Evolutionary conservation across 164 flowering plant genomes (phyloP).

Genomic region (Santalum album): DNA sequence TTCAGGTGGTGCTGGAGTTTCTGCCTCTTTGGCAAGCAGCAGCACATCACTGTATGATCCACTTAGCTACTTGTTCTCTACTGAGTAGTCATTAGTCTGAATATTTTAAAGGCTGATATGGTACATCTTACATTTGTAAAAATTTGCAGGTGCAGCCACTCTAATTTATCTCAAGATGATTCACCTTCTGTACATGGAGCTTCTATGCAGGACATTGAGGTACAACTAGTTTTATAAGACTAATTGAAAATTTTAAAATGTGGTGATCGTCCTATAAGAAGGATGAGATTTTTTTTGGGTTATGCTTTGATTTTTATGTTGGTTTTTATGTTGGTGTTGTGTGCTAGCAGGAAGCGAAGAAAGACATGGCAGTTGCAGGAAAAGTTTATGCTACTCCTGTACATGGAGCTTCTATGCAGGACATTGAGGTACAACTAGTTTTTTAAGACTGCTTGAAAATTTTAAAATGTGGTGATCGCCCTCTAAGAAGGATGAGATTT

Average conservation of each 20-base stretch:
- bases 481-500: not conserved
- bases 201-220: no score
- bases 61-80: conserved; percentile 1
- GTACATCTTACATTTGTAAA: not conserved
- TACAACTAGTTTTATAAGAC: no score
- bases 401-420: conserved; percentile 56
- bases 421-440: conserved; percentile 58
- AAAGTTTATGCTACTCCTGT: no score
- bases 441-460: not conserved
- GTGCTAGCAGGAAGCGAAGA: no score
- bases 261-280: no score
- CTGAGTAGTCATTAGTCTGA: not conserved
- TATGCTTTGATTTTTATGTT: no score
- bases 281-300: no score
- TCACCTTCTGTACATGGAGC: conserved; percentile 18
- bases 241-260: no score
- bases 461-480: not conserved
- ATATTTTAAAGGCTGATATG: not conserved
- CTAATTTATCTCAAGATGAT: conserved; percentile 29
- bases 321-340: no score
- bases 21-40: conserved; percentile 2
- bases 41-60: not conserved
- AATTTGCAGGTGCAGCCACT: conserved; percentile 24
- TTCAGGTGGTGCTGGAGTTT: no score
- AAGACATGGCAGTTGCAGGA: no score